These are phyloP conservation scores for Globisporangium okanoganense DNA, from an alignment of 352 stramenopile genomes.

Conservation along the genomic window DNA sequence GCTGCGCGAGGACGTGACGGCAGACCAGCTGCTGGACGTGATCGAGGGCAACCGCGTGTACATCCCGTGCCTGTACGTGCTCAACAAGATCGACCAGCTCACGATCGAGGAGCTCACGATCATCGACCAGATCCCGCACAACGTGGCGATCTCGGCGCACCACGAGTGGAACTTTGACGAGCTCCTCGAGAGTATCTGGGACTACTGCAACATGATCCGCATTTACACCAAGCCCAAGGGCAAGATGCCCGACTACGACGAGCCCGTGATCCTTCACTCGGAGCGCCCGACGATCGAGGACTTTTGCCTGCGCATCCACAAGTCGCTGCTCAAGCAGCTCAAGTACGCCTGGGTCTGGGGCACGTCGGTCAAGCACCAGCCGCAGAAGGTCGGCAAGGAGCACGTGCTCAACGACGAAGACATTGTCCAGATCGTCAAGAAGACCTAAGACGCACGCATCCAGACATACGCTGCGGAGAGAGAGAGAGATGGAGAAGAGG, in stretches of 20 bases:
- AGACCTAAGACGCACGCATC: constrained; percentile 50
- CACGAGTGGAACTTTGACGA: constrained; percentile 98
- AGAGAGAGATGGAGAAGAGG: not conserved
- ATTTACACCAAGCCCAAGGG: constrained; percentile 99
- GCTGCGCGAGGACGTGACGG: constrained; percentile 93
- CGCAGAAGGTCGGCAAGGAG: constrained; percentile 98
- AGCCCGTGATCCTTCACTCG: constrained; percentile 96
- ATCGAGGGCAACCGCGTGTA: constrained; percentile 98
- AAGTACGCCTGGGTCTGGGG: constrained; percentile 98
- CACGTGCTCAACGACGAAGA: constrained; percentile 98
- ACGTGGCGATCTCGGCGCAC: constrained; percentile 96
- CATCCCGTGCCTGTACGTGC: constrained; percentile 97
- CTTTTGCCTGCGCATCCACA: constrained; percentile 95
- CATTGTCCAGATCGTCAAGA: constrained; percentile 99
- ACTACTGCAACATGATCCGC: constrained; percentile 97
- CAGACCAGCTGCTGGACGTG: constrained; percentile 99
- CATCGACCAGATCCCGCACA: constrained; percentile 98
- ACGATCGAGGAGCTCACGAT: constrained; percentile 99
- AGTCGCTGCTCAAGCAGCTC: constrained; percentile 85
- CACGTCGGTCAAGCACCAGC: constrained; percentile 96
- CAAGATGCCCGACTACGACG: constrained; percentile 94
- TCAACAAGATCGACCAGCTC: constrained; percentile 99
- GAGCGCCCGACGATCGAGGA: constrained; percentile 95
- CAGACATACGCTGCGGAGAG: not conserved
- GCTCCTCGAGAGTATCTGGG: constrained; percentile 96